Percentiles rank a stretch among this genome's conserved stretches.
Evolutionary conservation across 371 early-diverging fungal species (phyloP).

Genomic region (Fennellomyces sp.): DNA sequence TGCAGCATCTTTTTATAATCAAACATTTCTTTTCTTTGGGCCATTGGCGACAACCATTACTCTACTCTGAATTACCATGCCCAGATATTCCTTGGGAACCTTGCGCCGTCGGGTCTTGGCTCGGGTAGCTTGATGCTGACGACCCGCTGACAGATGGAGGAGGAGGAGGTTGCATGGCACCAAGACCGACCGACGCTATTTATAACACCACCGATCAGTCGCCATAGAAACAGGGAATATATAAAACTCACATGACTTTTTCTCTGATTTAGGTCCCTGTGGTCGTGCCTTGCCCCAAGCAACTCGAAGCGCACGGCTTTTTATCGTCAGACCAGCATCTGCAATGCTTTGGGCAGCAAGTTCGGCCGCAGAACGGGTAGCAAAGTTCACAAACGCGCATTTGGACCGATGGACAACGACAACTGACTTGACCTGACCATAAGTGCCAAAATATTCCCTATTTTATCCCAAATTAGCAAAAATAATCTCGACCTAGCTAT

Average conservation of each 20-base stretch:
- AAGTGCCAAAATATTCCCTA: conserved; percentile 76
- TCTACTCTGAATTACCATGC: conserved; percentile 16
- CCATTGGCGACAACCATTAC: neutral
- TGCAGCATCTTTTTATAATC: too few relatives aligned
- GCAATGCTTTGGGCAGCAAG: conserved; percentile 65
- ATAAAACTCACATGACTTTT: conserved; percentile 14
- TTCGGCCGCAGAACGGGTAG: conserved; percentile 77
- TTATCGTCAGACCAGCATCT: conserved; percentile 51
- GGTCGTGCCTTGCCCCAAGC: conserved; percentile 70
- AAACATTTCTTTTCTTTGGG: too few relatives aligned
- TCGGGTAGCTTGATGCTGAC: conserved; percentile 39
- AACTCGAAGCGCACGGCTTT: conserved; percentile 54
- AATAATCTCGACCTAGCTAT: neutral
- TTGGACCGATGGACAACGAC: conserved; percentile 75
- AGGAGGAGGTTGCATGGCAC: conserved; percentile 37
- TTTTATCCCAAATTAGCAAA: neutral
- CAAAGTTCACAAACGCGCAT: conserved; percentile 92
- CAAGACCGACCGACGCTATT: conserved; percentile 21
- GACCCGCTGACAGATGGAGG: conserved; percentile 39
- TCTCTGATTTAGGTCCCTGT: conserved; percentile 53
- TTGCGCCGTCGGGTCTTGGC: conserved; percentile 51
- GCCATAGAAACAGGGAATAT: neutral
- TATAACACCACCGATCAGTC: neutral
- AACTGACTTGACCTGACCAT: conserved; percentile 91
- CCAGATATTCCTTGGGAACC: too few relatives aligned